These are phyloP conservation scores for Alternaria arborescens DNA, from an alignment of 2,329 filamentous ascomycete species.

Conservation along the genomic window DNA sequence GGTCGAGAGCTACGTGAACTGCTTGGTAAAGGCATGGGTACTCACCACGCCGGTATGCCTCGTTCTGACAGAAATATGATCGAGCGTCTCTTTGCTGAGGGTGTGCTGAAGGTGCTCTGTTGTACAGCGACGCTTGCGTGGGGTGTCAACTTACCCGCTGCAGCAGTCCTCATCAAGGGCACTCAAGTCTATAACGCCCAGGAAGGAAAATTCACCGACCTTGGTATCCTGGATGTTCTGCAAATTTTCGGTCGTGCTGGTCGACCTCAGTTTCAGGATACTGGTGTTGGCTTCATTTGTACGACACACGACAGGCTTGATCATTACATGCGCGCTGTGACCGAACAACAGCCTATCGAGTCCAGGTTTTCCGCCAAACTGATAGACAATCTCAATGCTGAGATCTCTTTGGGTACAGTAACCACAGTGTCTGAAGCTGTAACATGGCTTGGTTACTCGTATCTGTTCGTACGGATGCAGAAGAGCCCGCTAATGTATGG, in stretches of 20 bases:
- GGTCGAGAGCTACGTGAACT: slow-evolving; percentile 89
- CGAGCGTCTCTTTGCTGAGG: slow-evolving; percentile 88
- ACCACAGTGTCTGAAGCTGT: slow-evolving; percentile 93
- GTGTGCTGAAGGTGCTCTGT: slow-evolving; percentile 95
- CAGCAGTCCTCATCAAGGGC: slow-evolving; percentile 96
- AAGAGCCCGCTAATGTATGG: slow-evolving; percentile 90
- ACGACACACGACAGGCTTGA: slow-evolving; percentile 92
- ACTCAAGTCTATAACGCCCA: slow-evolving; percentile 97
- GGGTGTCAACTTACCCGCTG: slow-evolving; percentile 98
- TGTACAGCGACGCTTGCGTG: slow-evolving; percentile 98
- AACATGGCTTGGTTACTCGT: slow-evolving; percentile 97
- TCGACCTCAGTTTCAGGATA: slow-evolving; percentile 96
- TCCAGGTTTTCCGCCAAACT: slow-evolving; percentile 94
- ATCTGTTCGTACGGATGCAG: slow-evolving; percentile 96
- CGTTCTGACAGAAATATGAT: slow-evolving; percentile 94
- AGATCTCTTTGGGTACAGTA: slow-evolving; percentile 92
- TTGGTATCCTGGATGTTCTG: slow-evolving; percentile 94
- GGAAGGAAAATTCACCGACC: slow-evolving; percentile 94
- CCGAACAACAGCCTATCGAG: slow-evolving; percentile 95
- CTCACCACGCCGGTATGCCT: slow-evolving; percentile 97
- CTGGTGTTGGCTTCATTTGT: slow-evolving; percentile 97
- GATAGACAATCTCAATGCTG: slow-evolving; percentile 96
- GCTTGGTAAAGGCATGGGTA: slow-evolving; percentile 87
- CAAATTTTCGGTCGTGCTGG: slow-evolving; percentile 99
- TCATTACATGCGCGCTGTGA: slow-evolving; percentile 92